Percentiles rank a stretch among this genome's conserved stretches.
These are phyloP conservation scores for Diaporthe capsici DNA, from an alignment of 2,329 filamentous ascomycete genomes.

Conservation along the genomic window DNA sequence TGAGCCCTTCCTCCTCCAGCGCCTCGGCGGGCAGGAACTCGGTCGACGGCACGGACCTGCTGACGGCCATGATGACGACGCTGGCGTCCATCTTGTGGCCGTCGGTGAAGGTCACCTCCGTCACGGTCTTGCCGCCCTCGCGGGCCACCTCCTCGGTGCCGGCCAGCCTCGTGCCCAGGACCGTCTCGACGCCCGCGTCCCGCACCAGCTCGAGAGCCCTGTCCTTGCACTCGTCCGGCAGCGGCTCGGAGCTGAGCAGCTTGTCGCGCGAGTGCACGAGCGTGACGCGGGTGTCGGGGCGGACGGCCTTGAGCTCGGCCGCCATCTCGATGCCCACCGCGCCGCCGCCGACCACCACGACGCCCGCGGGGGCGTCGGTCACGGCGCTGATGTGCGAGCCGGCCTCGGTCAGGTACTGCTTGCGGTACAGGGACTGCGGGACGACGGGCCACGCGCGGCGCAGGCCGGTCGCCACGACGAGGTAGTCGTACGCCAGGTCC, in stretches of 20 bases:
- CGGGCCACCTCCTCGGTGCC: slow-evolving; percentile 61
- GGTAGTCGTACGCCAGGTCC: slow-evolving; percentile 77
- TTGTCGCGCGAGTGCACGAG: slow-evolving; percentile 80
- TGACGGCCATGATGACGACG: slow-evolving; percentile 79
- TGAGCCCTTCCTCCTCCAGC: slow-evolving; percentile 75
- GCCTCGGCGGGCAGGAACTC: slow-evolving; percentile 71
- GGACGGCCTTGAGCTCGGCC: slow-evolving; percentile 78
- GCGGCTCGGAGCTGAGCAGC: slow-evolving; percentile 80
- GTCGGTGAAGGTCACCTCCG: slow-evolving; percentile 70
- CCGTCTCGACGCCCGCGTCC: slow-evolving; percentile 74
- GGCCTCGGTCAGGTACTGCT: slow-evolving; percentile 75
- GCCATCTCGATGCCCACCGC: slow-evolving; percentile 89
- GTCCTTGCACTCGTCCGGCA: slow-evolving; percentile 79
- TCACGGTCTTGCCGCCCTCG: slow-evolving; percentile 54
- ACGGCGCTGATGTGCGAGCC: slow-evolving; percentile 71
- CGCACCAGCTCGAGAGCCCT: slow-evolving; percentile 69
- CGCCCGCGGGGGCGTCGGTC: slow-evolving; percentile 68
- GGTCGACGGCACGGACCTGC: slow-evolving; percentile 73
- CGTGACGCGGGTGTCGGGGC: slow-evolving; percentile 76
- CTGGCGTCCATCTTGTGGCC: slow-evolving; percentile 72
- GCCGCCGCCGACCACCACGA: slow-evolving; percentile 80
- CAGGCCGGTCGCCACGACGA: slow-evolving; percentile 80
- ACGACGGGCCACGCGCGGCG: slow-evolving; percentile 80
- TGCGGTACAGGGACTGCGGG: slow-evolving; percentile 73
- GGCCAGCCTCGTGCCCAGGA: slow-evolving; percentile 72